Base-by-base conservation (phyloP, 2,329 filamentous ascomycete genomes). In the Alternaria brassicicola region DNA sequence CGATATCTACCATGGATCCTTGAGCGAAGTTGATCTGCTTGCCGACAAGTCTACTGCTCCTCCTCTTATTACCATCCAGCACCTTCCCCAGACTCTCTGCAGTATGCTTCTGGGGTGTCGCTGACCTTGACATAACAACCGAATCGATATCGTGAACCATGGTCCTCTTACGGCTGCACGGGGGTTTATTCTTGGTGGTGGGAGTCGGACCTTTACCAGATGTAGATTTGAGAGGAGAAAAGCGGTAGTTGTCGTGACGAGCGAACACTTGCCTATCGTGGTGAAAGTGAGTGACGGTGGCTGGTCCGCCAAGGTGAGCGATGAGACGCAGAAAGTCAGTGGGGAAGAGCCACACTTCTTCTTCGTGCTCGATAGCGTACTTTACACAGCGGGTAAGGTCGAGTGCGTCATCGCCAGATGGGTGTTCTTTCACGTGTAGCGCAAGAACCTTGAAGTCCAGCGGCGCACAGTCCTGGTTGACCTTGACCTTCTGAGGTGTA, bases 341-440 rank as follows among this genome's bases (percentile, higher is more conserved):
- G 3, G 70, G 72, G 15, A 69, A 75, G 2, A 59, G 38, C 70
- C 70, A 75, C 8, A 57, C 25, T 39, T 73, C 68, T 2, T 69
- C 39, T 5, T 52, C 48, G 30, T 74, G 57, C 10, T 64, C 39
- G 4, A 70, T 2, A 36, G 63, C 59, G 39, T 73, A 66, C 10
- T 59, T n/a, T 2, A 74, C 63, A 35, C 67, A 71, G 15, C 69
- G 67, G 1, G 69, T 64, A 19, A 75, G 63, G 21, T 75, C 72
- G 5, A 74, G 64, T 1, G 70, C 70, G 39, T 74, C 72, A 23
- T 52, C 10, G 3, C 66, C 68, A 0, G 48, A 48, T 4, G 71
- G 72, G 6, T 70, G 63, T 35, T 61, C 31, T 43, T 69, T 68
- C 21, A 75, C 62, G 19, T 65, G 52, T 4, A 48, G 28, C 0